Conservation (phyloP, 352 stramenopile genomes). For the Pseudoperonospora humuli region DNA sequence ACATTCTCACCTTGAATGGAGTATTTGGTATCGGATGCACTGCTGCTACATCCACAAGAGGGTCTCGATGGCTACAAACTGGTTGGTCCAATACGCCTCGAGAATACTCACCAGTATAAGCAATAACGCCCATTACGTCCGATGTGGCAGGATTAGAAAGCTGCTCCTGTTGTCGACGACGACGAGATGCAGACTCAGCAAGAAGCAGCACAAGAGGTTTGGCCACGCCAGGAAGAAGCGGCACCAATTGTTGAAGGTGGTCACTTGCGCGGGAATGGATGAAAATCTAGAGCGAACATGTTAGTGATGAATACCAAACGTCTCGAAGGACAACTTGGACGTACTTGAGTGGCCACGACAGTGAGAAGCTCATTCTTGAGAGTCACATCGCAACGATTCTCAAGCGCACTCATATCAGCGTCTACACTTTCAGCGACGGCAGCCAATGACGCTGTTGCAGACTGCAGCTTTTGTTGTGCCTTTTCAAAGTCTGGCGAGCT, state of each 20-base stretch:
- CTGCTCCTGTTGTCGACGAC: conserved; percentile 6
- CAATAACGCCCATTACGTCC: conserved; percentile 47
- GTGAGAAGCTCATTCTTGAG: conserved; percentile 78
- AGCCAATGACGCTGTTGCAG: conserved; percentile 39
- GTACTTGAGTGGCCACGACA: conserved; percentile 57
- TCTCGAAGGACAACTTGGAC: no score
- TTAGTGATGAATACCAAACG: no score
- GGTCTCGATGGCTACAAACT: conserved; percentile 37
- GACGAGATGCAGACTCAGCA: conserved; percentile 43
- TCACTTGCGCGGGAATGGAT: conserved; percentile 51
- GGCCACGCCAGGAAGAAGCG: conserved; percentile 54
- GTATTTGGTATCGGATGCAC: conserved; percentile 49
- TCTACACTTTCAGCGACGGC: conserved; percentile 57
- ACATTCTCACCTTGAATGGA: conserved; percentile 45
- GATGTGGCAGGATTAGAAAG: conserved; percentile 41
- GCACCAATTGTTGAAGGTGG: conserved; percentile 69
- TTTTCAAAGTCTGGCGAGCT: conserved; percentile 63
- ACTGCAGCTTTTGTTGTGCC: conserved; percentile 46
- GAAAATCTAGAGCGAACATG: conserved; percentile 45
- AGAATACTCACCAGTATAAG: conserved; percentile 42
- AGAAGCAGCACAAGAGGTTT: conserved; percentile 50
- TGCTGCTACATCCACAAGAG: conserved; percentile 24
- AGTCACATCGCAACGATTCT: conserved; percentile 47
- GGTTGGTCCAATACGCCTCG: conserved; percentile 38
- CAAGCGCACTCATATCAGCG: conserved; percentile 49